Base-by-base conservation (phyloP, 176 grass and related monocot genomes). In the Dendrocalamus sinicus region DNA sequence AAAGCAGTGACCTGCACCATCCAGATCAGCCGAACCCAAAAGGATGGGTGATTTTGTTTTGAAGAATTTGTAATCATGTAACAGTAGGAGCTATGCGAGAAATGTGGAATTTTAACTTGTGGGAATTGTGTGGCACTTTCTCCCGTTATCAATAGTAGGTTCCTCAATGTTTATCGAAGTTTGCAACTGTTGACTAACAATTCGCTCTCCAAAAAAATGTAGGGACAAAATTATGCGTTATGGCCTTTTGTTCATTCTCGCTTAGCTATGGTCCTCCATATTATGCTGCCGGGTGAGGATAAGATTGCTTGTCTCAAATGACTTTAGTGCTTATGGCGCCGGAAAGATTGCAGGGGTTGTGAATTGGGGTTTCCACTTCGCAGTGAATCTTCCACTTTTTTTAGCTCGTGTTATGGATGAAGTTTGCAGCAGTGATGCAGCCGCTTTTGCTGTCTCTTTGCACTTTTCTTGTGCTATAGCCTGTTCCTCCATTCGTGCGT, bases 11-110 rank as follows among this genome's bases (percentile, higher is more conserved):
- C 47, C 73, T 73, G 61, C 35, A 13, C 74, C 55, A 66, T 47
- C 76, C 84, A 60, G 82, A 75, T 83, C 84, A 72, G 88, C 76
- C 35, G 78, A 77, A 87, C 84, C 87, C 80, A 82, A 55, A 88
- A 48, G 53, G 75, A 84, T 86, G 86, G 84, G 84, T 79, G 86
- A 81, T 88, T 89, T 90, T 93, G 88, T 89, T 84, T 86, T 75
- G 71, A 75, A 82, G 80, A 80, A 87, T 88, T 5, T 81, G 89
- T 85, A 91, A 88, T 70, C 86, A 40, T 85, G 81, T 65, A 80
- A 80, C 77, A 64, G 8, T 88, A 72, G 89, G 39, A 81, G 72
- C 71, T 66, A 20, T 72, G 61, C n/a, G 37, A 76, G 70, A 71
- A 84, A 46, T 81, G 85, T 85, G 52, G 24, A 76, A 72, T 39